Base-by-base conservation (phyloP, 1,139 yeast genomes). In the Yamadazyma atlantica region DNA sequence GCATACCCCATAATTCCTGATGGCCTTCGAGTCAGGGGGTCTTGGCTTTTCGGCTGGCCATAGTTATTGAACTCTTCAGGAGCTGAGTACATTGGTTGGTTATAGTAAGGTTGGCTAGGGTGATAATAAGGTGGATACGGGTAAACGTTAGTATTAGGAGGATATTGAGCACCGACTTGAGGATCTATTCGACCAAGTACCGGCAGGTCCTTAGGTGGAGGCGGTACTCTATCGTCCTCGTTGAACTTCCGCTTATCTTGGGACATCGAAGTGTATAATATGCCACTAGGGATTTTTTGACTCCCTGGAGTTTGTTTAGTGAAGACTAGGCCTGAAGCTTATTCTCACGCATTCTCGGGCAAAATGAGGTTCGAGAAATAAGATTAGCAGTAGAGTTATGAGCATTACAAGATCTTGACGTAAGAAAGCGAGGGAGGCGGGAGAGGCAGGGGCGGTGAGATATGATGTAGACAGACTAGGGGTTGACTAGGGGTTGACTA, bases 61-160 rank as follows among this genome's bases (percentile, higher is more conserved):
- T 31, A 29, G 12, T 3, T 21, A 6, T 23, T 13, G 31, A 15
- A 14, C 4, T 28, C 30, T 16, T 10, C 35, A 3, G 33, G 38
- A 4, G 27, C 29, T 19, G 32, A 41, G 33, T 37, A 42, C 33
- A 40, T 16, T 15, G 33, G 43, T 26, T 41, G 46, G 26, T 33
- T 34, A 17, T 17, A 29, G 10, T 29, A 39, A 7, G 37, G 30
- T 16, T 38, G 30, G 12, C 11, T 23, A 11, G 26, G 26, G 11
- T 32, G 23, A 22, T 36, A 24, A 18, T 38, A 13, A 14, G 24
- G 24, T 19, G 40, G 11, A 10, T 21, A 7, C 31, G 38, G 13
- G 21, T 10, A 23, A 7, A 28, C 12, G 11, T 7, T 7, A 19
- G 22, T 9, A 9, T 19, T 19, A 6, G 22, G 22, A 6, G 22